phyloP scores from a whole-genome alignment of 768 basidiomycete species.

The Amanita subjunquillea region DNA sequence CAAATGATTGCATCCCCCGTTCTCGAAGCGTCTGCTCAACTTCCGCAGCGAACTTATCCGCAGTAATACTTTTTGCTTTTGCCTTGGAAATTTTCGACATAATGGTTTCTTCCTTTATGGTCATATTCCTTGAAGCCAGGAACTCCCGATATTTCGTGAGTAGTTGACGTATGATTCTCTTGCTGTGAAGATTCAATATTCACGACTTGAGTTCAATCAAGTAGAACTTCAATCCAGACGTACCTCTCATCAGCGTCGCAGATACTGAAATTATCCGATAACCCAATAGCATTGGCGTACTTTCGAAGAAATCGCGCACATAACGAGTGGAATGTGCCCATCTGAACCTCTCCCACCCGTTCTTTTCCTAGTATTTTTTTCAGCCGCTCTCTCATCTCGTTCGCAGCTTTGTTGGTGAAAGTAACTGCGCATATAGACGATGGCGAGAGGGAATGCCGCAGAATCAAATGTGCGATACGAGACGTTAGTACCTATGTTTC shows the following conservation, averaged over 20 bases:
- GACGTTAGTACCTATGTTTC: slow-evolving; percentile 45
- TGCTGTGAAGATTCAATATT: slow-evolving; percentile 26
- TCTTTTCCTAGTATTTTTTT: slow-evolving; percentile 55
- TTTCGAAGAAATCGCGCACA: slow-evolving; percentile 66
- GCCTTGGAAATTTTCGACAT: slow-evolving; percentile 65
- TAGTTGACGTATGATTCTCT: slow-evolving; percentile 51
- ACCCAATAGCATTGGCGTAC: slow-evolving; percentile 43
- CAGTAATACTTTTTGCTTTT: slow-evolving; percentile 53
- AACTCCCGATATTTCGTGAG: slow-evolving; percentile 46
- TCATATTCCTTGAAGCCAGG: slow-evolving; percentile 34
- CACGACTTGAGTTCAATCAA: slow-evolving; percentile 3
- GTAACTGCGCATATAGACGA: slow-evolving; percentile 68
- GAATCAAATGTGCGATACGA: slow-evolving; percentile 57
- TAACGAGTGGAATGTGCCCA: slow-evolving; percentile 75
- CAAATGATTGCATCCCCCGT: slow-evolving; percentile 3
- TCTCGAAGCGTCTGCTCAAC: slow-evolving; percentile 10
- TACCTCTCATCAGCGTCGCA: slow-evolving; percentile 77
- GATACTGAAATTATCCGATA: slow-evolving; percentile 71
- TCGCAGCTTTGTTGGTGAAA: slow-evolving; percentile 87
- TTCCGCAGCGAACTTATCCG: slow-evolving; percentile 32
- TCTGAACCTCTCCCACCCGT: slow-evolving; percentile 38
- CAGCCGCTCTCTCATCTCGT: slow-evolving; percentile 73
- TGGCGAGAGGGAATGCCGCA: slow-evolving; percentile 38
- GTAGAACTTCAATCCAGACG: slow-evolving; percentile 8
- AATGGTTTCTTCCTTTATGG: slow-evolving; percentile 43